phyloP scores from a whole-genome alignment of 2,329 filamentous ascomycete species.

The Tolypocladium ovalisporum region DNA sequence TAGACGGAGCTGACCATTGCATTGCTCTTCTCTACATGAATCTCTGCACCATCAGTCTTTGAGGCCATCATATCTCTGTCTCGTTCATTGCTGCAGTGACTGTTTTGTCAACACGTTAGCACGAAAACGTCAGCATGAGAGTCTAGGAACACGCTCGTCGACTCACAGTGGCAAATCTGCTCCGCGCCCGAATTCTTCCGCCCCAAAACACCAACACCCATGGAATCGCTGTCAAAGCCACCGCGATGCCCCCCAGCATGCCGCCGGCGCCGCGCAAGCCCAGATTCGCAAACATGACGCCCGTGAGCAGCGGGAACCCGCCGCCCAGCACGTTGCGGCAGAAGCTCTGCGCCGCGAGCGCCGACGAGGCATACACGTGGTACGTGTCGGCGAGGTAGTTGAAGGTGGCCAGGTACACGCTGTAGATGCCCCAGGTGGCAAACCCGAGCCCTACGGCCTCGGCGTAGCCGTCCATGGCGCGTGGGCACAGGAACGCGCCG shows the following conservation, averaged over 20 bases:
- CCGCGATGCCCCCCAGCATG: conserved; percentile 63
- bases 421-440: conserved; percentile 77
- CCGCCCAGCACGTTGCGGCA: conserved; percentile 78
- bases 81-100: background rate
- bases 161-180: conserved; percentile 60
- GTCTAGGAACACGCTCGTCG: background rate
- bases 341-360: conserved; percentile 76
- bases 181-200: conserved; percentile 61
- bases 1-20: background rate
- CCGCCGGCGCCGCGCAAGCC: conserved; percentile 62
- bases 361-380: conserved; percentile 72
- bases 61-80: background rate
- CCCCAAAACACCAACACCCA: conserved; percentile 79
- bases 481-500: conserved; percentile 20
- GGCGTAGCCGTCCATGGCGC: conserved; percentile 13
- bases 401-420: conserved; percentile 78
- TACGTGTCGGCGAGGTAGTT: conserved; percentile 90
- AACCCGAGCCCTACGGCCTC: conserved; percentile 52
- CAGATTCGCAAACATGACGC: conserved; percentile 60
- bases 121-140: background rate
- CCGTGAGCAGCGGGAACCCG: conserved; percentile 67
- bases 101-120: background rate
- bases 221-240: conserved; percentile 64
- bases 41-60: too few species aligned
- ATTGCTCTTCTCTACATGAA: background rate